These are phyloP conservation scores for Trypanosomatidae sp. DNA, from an alignment of 208 protist genomes.

Conservation along the genomic window DNA sequence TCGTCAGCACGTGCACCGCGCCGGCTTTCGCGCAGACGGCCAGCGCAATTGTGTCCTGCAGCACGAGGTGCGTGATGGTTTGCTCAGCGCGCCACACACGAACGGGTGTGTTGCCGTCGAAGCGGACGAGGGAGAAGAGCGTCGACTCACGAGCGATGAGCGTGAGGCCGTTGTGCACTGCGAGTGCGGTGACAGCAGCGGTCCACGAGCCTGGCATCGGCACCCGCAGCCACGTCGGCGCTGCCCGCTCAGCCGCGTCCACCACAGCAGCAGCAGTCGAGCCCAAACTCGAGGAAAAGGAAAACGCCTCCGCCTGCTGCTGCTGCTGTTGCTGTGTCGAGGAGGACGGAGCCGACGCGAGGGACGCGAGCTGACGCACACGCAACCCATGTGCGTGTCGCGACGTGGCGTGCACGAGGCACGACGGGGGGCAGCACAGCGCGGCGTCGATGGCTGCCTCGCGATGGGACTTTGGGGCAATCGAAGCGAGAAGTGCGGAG, in stretches of 20 bases:
- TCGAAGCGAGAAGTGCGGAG: slow-evolving; percentile 19
- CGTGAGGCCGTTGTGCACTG: slow-evolving; percentile 21
- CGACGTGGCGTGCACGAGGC: no score
- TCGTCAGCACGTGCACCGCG: slow-evolving; percentile 39
- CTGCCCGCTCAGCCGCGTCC: slow-evolving; percentile 16
- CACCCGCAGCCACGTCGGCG: slow-evolving; percentile 32
- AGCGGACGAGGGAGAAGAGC: slow-evolving; percentile 17
- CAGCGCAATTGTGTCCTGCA: slow-evolving; percentile 28
- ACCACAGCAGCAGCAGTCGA: no score
- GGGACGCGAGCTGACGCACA: no score
- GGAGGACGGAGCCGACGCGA: not conserved
- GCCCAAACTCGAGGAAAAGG: no score
- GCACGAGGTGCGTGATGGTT: slow-evolving; percentile 20
- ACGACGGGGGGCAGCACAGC: no score
- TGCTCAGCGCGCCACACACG: slow-evolving; percentile 23
- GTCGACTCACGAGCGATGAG: slow-evolving; percentile 20
- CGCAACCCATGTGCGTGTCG: no score
- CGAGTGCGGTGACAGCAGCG: slow-evolving; percentile 18
- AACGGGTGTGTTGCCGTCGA: not conserved
- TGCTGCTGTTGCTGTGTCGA: not conserved
- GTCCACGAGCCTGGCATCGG: slow-evolving; percentile 17
- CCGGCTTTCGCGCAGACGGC: slow-evolving; percentile 31
- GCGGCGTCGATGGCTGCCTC: no score
- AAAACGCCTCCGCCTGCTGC: no score
- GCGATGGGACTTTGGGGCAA: not conserved